phyloP scores from a whole-genome alignment of 441 rosid genomes.

The Populus hybrid region DNA sequence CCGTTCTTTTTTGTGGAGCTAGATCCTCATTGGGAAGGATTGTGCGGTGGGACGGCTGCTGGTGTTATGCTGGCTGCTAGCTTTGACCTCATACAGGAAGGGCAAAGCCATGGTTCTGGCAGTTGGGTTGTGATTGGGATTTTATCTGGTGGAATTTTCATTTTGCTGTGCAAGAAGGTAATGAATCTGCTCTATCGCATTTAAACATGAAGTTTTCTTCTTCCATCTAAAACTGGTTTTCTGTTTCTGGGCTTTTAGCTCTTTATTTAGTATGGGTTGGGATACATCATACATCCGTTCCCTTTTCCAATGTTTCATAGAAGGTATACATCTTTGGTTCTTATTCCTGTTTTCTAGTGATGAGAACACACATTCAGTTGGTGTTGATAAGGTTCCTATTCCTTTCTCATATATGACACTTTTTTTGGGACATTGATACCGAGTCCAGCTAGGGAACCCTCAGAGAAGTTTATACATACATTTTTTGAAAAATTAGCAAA shows the following conservation, averaged over 20 bases:
- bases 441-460: not conserved
- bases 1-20: slow-evolving; percentile 99
- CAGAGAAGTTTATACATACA: not conserved
- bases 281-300: not conserved
- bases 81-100: slow-evolving; percentile 95
- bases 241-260: slow-evolving; percentile 6
- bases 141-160: slow-evolving; percentile 83
- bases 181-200: slow-evolving; percentile 1
- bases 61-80: slow-evolving; percentile 99
- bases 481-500: not conserved
- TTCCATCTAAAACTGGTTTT: slow-evolving; percentile 4
- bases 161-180: slow-evolving; percentile 93
- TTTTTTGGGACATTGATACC: not conserved
- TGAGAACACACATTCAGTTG: not conserved
- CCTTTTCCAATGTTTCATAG: not conserved
- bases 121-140: slow-evolving; percentile 91
- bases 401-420: not conserved
- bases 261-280: not conserved
- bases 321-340: not conserved
- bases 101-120: slow-evolving; percentile 85
- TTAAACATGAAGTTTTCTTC: not conserved
- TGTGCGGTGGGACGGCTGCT: slow-evolving; percentile 99
- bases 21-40: slow-evolving; percentile 92
- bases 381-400: not conserved
- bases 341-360: not conserved